phyloP scores from a whole-genome alignment of 1,139 yeast species.

The Spencermartinsiella ligniputridi region DNA sequence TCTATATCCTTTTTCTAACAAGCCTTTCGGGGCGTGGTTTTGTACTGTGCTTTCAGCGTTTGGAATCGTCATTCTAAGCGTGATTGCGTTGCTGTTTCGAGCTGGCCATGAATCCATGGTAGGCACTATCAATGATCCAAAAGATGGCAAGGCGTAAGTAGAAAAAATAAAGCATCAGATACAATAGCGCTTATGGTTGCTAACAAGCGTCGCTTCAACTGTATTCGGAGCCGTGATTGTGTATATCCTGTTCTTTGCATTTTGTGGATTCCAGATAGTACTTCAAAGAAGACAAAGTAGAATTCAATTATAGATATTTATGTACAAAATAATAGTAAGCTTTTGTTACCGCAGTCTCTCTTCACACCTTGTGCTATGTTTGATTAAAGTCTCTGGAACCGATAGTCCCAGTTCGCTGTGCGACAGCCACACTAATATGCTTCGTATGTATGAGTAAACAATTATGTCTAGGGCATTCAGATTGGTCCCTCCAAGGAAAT shows the following conservation, averaged over 20 bases:
- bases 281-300: conserved; percentile 58
- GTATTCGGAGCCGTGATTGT: conserved; percentile 86
- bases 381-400: background rate
- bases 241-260: conserved; percentile 70
- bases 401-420: background rate
- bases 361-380: background rate
- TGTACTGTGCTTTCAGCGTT: conserved; percentile 90
- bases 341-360: background rate
- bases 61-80: conserved; percentile 81
- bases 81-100: conserved; percentile 76
- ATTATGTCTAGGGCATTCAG: background rate
- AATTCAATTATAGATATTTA: conserved; percentile 40
- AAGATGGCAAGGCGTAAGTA: conserved; percentile 76
- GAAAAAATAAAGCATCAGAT: too few relatives aligned
- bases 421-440: conserved; percentile 1
- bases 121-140: conserved; percentile 88
- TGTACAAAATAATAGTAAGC: background rate
- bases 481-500: background rate
- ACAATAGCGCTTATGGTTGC: background rate
- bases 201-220: conserved; percentile 71
- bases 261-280: conserved; percentile 82
- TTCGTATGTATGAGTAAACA: conserved; percentile 4
- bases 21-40: conserved; percentile 88
- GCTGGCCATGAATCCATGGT: conserved; percentile 84
- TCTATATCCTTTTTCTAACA: conserved; percentile 1